phyloP scores from a whole-genome alignment of 1,284 basidiomycete genomes.

The Ceratobasidium sp. region DNA sequence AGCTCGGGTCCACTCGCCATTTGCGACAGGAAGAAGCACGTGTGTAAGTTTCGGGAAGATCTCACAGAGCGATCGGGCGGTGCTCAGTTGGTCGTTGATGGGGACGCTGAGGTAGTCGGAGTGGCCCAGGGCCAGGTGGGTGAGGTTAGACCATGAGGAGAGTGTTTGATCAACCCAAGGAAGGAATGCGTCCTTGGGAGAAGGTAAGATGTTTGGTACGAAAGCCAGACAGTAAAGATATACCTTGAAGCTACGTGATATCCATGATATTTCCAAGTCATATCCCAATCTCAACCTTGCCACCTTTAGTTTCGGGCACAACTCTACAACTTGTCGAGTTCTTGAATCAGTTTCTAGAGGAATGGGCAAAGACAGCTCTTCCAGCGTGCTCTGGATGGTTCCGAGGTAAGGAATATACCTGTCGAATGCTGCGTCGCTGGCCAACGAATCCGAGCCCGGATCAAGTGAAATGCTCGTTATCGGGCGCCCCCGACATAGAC shows the following conservation, averaged over 20 bases:
- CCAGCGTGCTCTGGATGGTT: neutral
- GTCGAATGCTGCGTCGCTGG: neutral
- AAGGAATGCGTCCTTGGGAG: neutral
- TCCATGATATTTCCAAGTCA: neutral
- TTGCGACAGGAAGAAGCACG: slow-evolving; percentile 13
- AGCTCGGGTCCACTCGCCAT: slow-evolving; percentile 10
- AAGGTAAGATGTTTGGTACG: neutral
- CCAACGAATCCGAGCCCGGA: neutral
- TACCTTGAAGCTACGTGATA: slow-evolving; percentile 9
- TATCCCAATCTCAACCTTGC: slow-evolving; percentile 3
- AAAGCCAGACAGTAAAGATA: too few species aligned
- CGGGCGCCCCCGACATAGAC: slow-evolving; percentile 16
- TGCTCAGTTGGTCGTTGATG: neutral
- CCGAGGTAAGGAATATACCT: neutral
- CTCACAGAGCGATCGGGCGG: neutral
- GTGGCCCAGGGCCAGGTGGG: slow-evolving; percentile 3
- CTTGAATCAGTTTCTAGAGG: neutral
- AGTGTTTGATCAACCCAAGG: slow-evolving; percentile 1
- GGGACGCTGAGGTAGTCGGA: neutral
- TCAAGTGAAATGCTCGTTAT: neutral
- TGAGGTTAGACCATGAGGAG: slow-evolving; percentile 1
- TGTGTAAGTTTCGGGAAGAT: neutral
- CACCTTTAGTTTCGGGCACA: slow-evolving; percentile 3
- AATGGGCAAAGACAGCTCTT: slow-evolving; percentile 5
- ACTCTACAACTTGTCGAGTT: neutral